A percentile compares a stretch with the other conserved stretches of the same genome.
These are phyloP conservation scores for Monilinia vaccinii-corymbosi DNA, from an alignment of 2,329 filamentous ascomycete species.

Conservation along the genomic window DNA sequence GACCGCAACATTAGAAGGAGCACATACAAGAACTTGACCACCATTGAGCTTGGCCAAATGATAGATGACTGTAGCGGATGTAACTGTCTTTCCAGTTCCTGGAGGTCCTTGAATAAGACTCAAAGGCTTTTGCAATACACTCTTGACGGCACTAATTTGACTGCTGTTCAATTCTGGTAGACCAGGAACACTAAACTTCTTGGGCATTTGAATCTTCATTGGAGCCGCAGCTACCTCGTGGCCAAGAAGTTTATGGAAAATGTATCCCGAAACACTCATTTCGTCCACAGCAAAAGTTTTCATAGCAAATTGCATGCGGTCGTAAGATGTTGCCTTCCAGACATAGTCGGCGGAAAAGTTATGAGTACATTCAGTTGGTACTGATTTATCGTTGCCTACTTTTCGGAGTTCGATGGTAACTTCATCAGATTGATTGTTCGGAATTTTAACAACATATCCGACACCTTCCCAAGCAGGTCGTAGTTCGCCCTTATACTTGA, in stretches of 20 bases:
- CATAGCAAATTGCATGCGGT: constrained; percentile 98
- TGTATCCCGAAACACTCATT: constrained; percentile 96
- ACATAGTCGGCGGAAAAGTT: constrained; percentile 99
- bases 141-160: constrained; percentile 94
- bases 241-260: constrained; percentile 92
- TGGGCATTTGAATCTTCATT: constrained; percentile 91
- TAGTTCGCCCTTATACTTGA: constrained; percentile 92
- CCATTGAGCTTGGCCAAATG: constrained; percentile 93
- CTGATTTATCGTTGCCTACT: constrained; percentile 90
- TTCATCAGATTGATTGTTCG: constrained; percentile 97
- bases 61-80: constrained; percentile 96
- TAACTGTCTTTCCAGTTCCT: constrained; percentile 96
- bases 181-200: constrained; percentile 92
- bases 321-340: constrained; percentile 98
- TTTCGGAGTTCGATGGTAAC: constrained; percentile 91
- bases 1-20: constrained; percentile 95
- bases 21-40: constrained; percentile 90
- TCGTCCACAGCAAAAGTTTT: constrained; percentile 98
- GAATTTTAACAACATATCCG: constrained; percentile 98
- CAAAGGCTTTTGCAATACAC: constrained; percentile 83
- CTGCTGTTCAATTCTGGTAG: constrained; percentile 91
- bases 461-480: constrained; percentile 93
- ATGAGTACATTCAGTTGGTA: constrained; percentile 91
- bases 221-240: constrained; percentile 90
- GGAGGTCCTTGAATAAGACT: constrained; percentile 96